These are phyloP conservation scores for Nyctanthes arbortristis DNA, from an alignment of 257 asterid genomes.

Conservation along the genomic window DNA sequence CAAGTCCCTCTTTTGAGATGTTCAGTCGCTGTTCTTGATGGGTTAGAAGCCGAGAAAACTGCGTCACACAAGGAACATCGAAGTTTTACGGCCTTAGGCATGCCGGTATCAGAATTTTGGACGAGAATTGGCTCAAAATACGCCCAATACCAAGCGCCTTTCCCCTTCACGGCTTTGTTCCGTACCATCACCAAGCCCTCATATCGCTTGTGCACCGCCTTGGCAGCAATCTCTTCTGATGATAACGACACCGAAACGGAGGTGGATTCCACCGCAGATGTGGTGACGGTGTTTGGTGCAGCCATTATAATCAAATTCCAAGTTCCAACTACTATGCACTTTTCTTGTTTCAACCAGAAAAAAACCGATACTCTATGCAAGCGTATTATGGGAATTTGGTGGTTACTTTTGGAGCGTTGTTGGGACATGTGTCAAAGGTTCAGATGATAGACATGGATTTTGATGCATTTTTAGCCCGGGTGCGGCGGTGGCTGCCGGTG, in stretches of 20 bases:
- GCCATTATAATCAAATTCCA: conserved; percentile 40
- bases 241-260: conserved; percentile 23
- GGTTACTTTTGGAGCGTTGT: not conserved
- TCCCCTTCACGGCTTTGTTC: conserved; percentile 91
- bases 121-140: conserved; percentile 92
- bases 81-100: conserved; percentile 90
- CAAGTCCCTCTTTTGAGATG: conserved; percentile 96
- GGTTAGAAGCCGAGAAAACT: conserved; percentile 95
- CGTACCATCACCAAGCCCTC: conserved; percentile 83
- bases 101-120: conserved; percentile 65
- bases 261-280: conserved; percentile 39
- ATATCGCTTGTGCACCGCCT: conserved; percentile 80
- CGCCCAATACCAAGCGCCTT: conserved; percentile 99
- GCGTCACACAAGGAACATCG: conserved; percentile 90
- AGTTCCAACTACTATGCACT: conserved; percentile 4
- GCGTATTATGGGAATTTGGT: not conserved
- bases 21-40: conserved; percentile 96
- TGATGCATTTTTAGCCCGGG: conserved; percentile 20
- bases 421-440: not conserved
- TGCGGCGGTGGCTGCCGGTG: conserved; percentile 18
- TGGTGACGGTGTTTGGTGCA: conserved; percentile 48
- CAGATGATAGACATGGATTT: conserved; percentile 6
- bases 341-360: not conserved
- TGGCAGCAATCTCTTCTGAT: conserved; percentile 69
- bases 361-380: conserved; percentile 8